Conservation (phyloP, 495 filamentous ascomycete species). For the Delitschia confertaspora region DNA sequence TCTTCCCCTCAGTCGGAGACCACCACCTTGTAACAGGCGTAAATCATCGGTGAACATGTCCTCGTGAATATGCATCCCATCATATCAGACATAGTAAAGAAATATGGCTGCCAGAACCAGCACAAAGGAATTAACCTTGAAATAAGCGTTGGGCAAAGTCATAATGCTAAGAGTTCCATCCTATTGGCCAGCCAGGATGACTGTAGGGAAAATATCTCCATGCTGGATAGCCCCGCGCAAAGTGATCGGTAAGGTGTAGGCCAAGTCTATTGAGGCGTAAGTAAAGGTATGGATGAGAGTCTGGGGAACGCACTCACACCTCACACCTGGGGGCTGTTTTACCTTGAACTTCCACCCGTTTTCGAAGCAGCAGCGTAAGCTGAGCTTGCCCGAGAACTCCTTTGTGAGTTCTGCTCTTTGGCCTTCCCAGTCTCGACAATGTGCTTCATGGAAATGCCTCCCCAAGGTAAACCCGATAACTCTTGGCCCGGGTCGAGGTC, state of each 20-base stretch:
- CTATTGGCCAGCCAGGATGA: slow-evolving; percentile 14
- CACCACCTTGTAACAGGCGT: slow-evolving; percentile 20
- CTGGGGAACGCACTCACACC: slow-evolving; percentile 18
- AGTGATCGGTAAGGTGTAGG: slow-evolving; percentile 33
- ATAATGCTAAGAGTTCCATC: not conserved
- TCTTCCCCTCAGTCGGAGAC: slow-evolving; percentile 14
- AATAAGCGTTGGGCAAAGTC: slow-evolving; percentile 6
- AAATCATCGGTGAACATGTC: slow-evolving; percentile 9
- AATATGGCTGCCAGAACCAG: slow-evolving; percentile 13
- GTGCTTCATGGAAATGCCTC: slow-evolving; percentile 47
- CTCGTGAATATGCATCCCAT: slow-evolving; percentile 6
- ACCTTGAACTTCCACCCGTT: slow-evolving; percentile 33
- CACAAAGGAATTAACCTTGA: no score
- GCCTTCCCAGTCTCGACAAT: slow-evolving; percentile 47
- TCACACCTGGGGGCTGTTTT: slow-evolving; percentile 23
- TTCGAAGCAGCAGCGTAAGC: slow-evolving; percentile 32
- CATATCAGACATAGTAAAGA: not conserved
- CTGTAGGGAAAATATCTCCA: slow-evolving; percentile 28
- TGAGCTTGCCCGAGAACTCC: slow-evolving; percentile 29
- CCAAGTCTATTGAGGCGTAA: slow-evolving; percentile 26
- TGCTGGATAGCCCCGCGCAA: slow-evolving; percentile 31
- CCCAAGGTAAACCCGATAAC: slow-evolving; percentile 57
- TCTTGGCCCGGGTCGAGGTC: slow-evolving; percentile 42
- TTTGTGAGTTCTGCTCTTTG: slow-evolving; percentile 30
- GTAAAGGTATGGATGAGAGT: slow-evolving; percentile 11